Evolutionary conservation across 768 basidiomycete species (phyloP), one percentile per base, ranked within the genome.

Genomic region (Agaricus subrufescens): DNA sequence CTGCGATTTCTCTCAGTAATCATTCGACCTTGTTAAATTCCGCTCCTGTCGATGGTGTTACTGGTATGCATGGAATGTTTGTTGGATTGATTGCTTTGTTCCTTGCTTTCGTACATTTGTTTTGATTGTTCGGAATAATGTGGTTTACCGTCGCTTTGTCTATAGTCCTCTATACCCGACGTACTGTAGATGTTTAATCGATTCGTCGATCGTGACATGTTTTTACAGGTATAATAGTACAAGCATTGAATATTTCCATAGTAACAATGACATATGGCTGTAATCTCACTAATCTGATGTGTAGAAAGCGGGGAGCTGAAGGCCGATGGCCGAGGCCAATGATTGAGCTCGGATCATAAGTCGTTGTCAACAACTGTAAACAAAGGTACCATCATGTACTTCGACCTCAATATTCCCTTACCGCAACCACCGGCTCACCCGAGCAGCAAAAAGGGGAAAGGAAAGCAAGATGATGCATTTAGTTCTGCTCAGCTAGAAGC

Each of bases 401-500:
- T 85, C 61, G 86, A 88, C 68, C 75, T 88, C 56, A 86, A 87
- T 61, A 69, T 89, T 11, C 83, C 85, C 0, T 68, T 86, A 42
- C 72, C 75, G 5, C 66, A 65, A 46, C 26, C 68, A 52, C 72
- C 82, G 39, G 14, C 46, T 7, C n/a, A 19, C 7, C 47, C 43
- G 12, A 31, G 44, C 14, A 53, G 46, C 31, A 84, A 80, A 62
- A 87, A 86, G 62, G 75, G 69, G n/a, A 85, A 84, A 63, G 79
- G 69, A 57, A 86, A 85, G 60, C 80, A 83, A 7, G 53, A 59
- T n/a, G 37, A 65, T 4, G 56, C 71, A 0, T 87, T 82, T 63
- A 77, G 78, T n/a, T 65, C 77, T 0, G 73, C 80, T 6, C 86
- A 90, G 65, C 66, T 91, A 45, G 65, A 68, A 9, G 74, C 74